Conservation (phyloP, 164 flowering plant genomes). For the Aristolochia contorta region DNA sequence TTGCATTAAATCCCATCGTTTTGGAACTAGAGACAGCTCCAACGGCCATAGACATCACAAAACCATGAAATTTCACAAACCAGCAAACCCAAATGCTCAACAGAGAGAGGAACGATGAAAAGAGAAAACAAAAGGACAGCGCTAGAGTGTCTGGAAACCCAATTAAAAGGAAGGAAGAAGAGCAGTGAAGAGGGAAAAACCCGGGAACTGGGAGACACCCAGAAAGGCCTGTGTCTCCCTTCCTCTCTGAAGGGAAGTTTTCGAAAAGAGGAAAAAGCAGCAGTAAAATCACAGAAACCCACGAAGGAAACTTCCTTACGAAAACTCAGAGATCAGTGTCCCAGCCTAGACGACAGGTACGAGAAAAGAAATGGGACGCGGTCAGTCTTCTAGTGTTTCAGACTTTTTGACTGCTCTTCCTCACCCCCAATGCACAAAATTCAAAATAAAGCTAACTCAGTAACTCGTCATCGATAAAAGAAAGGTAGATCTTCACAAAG, state of each 20-base stretch:
- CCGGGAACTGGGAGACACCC: too few species aligned
- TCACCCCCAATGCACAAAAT: too few species aligned
- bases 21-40: slow-evolving; percentile 19
- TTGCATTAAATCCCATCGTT: slow-evolving; percentile 31
- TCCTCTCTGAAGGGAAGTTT: not conserved
- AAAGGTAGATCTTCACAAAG: too few species aligned
- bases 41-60: slow-evolving; percentile 13
- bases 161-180: too few species aligned
- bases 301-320: not conserved
- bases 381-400: too few species aligned
- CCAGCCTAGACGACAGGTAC: not conserved
- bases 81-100: not conserved
- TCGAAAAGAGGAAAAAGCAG: not conserved
- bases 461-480: too few species aligned
- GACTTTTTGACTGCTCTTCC: not conserved
- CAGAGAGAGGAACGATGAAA: too few species aligned
- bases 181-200: too few species aligned
- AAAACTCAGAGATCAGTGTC: not conserved
- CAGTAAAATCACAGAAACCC: slow-evolving; percentile 1
- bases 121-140: too few species aligned
- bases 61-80: not conserved
- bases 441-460: too few species aligned
- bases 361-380: not conserved
- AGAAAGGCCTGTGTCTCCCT: not conserved
- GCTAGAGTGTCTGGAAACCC: too few species aligned